A percentile compares a stretch with the other conserved stretches of the same genome.
These are phyloP conservation scores for Myochromella boudieri DNA, from an alignment of 768 basidiomycete species.

Conservation along the genomic window DNA sequence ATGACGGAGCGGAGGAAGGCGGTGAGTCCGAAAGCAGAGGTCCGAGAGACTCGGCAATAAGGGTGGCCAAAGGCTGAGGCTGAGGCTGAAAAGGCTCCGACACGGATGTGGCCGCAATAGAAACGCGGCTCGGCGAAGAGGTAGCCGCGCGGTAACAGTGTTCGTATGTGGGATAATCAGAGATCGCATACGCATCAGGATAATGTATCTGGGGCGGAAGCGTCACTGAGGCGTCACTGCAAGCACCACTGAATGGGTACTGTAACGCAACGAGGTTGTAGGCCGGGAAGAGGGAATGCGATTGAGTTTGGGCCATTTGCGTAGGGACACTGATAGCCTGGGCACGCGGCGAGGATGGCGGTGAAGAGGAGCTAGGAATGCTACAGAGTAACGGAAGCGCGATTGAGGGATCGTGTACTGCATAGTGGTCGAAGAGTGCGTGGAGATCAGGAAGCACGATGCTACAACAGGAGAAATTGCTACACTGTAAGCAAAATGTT, in stretches of 20 bases:
- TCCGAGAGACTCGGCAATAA: background rate
- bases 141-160: constrained; percentile 20
- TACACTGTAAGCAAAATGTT: constrained; percentile 12
- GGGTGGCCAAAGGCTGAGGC: background rate
- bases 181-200: constrained; percentile 11
- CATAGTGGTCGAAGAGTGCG: constrained; percentile 45
- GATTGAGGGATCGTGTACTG: too few species aligned
- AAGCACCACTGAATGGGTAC: too few species aligned
- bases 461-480: constrained; percentile 46
- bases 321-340: too few species aligned
- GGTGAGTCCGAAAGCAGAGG: background rate
- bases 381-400: background rate
- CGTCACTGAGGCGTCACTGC: too few species aligned
- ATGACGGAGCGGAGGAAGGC: background rate
- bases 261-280: background rate
- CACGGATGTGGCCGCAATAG: too few species aligned
- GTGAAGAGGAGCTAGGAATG: constrained; percentile 3
- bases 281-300: background rate
- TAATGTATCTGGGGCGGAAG: constrained; percentile 5
- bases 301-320: background rate
- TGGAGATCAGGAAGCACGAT: constrained; percentile 42
- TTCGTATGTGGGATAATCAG: constrained; percentile 21
- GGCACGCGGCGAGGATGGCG: constrained; percentile 11
- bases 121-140: too few species aligned
- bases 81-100: background rate